Percentiles rank a stretch among this genome's conserved stretches.
Evolutionary conservation across 192 early-diverging fungal species (phyloP).

Genomic region (Coemansia sp.): DNA sequence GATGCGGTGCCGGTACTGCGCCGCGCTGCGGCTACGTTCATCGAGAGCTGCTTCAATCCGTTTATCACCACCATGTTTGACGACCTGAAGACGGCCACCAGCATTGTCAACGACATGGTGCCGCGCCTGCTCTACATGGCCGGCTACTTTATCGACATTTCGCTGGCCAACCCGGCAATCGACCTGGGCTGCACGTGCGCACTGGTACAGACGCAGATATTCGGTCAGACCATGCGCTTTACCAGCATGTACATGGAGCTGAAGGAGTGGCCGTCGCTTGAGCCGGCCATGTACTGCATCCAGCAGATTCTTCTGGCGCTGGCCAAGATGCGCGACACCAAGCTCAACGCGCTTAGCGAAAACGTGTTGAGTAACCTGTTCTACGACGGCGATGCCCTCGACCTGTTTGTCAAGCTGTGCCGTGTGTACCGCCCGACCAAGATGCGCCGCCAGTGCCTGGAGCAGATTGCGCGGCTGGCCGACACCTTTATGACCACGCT

Average conservation of each 20-base stretch:
- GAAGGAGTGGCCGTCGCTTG: slow-evolving; percentile 28
- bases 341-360: slow-evolving; percentile 33
- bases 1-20: slow-evolving; percentile 26
- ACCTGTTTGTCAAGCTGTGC: slow-evolving; percentile 40
- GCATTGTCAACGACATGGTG: slow-evolving; percentile 14
- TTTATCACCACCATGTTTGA: slow-evolving; percentile 39
- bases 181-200: slow-evolving; percentile 39
- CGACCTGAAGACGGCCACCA: slow-evolving; percentile 13
- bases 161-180: slow-evolving; percentile 37
- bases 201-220: slow-evolving; percentile 31
- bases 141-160: slow-evolving; percentile 47
- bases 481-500: slow-evolving; percentile 41
- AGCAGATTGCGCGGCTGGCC: slow-evolving; percentile 26
- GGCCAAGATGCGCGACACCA: slow-evolving; percentile 32
- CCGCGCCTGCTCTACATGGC: slow-evolving; percentile 37
- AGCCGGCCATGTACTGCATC: slow-evolving; percentile 46
- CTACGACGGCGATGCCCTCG: slow-evolving; percentile 48
- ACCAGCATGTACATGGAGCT: slow-evolving; percentile 40
- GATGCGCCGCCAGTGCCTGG: slow-evolving; percentile 23
- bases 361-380: slow-evolving; percentile 46
- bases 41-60: slow-evolving; percentile 49
- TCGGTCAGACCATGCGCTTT: slow-evolving; percentile 35
- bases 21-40: slow-evolving; percentile 28
- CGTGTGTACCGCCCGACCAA: slow-evolving; percentile 37
- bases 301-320: slow-evolving; percentile 37